phyloP scores from a whole-genome alignment of 148 eudicot genomes.

The Pharnaceum exiguum region DNA sequence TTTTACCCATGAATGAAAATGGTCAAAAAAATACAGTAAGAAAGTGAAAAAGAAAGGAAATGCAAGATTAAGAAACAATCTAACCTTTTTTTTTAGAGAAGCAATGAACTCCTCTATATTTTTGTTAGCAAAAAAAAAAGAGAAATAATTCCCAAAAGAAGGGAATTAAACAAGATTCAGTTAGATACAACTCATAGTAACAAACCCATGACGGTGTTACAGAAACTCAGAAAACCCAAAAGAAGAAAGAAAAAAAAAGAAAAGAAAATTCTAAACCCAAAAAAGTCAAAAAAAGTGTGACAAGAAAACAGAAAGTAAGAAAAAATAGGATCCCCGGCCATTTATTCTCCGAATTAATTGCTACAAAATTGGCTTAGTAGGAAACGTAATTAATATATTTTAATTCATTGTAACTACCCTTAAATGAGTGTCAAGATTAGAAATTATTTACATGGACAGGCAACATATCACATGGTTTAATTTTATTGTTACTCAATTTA shows the following conservation, averaged over 20 bases:
- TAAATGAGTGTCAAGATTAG: too few relatives aligned
- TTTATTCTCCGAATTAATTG: slow-evolving; percentile 23
- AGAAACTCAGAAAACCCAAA: background rate
- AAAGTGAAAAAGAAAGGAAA: background rate
- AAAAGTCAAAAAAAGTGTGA: background rate
- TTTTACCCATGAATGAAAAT: too few relatives aligned
- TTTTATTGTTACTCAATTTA: too few relatives aligned
- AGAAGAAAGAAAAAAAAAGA: background rate
- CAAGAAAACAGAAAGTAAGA: slow-evolving; percentile 17
- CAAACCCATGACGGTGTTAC: background rate
- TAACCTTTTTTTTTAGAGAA: slow-evolving; percentile 1
- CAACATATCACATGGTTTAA: too few relatives aligned
- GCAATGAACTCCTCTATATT: slow-evolving; percentile 9
- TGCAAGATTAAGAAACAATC: background rate
- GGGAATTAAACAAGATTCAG: background rate
- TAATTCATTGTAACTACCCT: too few relatives aligned
- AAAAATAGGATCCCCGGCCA: slow-evolving; percentile 32
- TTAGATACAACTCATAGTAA: background rate
- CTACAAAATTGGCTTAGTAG: background rate
- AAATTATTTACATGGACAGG: too few relatives aligned
- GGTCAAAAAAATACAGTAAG: too few relatives aligned
- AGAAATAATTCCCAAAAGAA: background rate
- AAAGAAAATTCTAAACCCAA: background rate
- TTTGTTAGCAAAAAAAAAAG: background rate
- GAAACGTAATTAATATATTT: background rate